Percentiles rank a stretch among this genome's conserved stretches.
These are phyloP conservation scores for Tolypocladium amazonense DNA, from an alignment of 2,329 filamentous ascomycete species.

Conservation along the genomic window DNA sequence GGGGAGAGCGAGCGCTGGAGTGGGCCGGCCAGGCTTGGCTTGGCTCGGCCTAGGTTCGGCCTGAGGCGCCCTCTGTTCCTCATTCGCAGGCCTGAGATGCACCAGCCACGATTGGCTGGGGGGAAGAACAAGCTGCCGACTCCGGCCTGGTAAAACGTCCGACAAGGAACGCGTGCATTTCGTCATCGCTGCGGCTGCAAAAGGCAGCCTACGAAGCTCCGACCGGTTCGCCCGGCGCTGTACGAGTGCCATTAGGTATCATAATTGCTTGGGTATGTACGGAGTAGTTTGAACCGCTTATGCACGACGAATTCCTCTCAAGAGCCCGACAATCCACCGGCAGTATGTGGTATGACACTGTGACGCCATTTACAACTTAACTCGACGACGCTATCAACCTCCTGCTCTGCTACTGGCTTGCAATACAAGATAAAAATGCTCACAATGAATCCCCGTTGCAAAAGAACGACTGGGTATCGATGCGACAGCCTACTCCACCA, in stretches of 20 bases:
- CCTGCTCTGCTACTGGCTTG: neutral
- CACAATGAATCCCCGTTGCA: neutral
- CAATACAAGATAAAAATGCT: neutral
- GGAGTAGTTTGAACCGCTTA: too few relatives aligned
- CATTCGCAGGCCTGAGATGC: neutral
- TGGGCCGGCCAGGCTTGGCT: neutral
- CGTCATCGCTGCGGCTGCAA: neutral
- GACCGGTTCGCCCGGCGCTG: neutral
- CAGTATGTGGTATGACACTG: neutral
- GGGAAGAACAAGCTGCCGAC: neutral
- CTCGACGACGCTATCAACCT: neutral
- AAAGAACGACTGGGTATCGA: constrained; percentile 8
- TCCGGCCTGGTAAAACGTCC: neutral
- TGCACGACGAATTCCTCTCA: neutral
- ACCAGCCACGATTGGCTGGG: neutral
- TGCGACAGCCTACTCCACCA: constrained; percentile 9
- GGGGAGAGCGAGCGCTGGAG: neutral
- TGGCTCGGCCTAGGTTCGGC: neutral
- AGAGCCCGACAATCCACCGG: neutral
- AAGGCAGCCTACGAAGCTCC: neutral
- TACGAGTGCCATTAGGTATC: neutral
- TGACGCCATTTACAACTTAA: neutral
- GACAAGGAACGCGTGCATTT: neutral
- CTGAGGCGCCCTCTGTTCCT: neutral
- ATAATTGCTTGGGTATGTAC: too few relatives aligned